These are phyloP conservation scores for Penicillium tannophilum DNA, from an alignment of 495 filamentous ascomycete genomes.

Conservation along the genomic window DNA sequence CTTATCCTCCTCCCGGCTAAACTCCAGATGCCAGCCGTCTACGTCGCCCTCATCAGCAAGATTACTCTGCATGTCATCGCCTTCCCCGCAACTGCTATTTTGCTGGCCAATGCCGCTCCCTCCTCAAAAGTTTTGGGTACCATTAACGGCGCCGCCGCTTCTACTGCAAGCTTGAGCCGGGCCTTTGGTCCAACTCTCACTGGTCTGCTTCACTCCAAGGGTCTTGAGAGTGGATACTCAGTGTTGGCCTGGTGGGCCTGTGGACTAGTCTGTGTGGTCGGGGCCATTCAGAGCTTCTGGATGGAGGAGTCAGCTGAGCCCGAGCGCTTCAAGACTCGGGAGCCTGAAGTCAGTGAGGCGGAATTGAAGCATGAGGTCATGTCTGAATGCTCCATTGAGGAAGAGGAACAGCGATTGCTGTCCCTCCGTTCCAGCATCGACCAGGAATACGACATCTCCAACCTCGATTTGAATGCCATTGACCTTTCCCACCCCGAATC, in stretches of 20 bases:
- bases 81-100: slow-evolving; percentile 82
- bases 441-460: slow-evolving; percentile 35
- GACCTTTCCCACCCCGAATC: slow-evolving; percentile 6
- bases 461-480: slow-evolving; percentile 24
- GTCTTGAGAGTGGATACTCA: slow-evolving; percentile 75
- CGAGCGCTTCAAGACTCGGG: slow-evolving; percentile 26
- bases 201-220: slow-evolving; percentile 79
- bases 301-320: slow-evolving; percentile 47
- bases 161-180: slow-evolving; percentile 81
- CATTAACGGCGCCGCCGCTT: slow-evolving; percentile 92
- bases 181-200: slow-evolving; percentile 88
- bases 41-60: slow-evolving; percentile 78
- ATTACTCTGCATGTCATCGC: slow-evolving; percentile 83
- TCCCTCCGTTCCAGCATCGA: slow-evolving; percentile 47
- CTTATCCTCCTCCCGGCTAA: slow-evolving; percentile 75
- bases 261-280: slow-evolving; percentile 71
- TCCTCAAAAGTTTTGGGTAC: slow-evolving; percentile 78
- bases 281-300: slow-evolving; percentile 62
- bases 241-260: slow-evolving; percentile 93
- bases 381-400: slow-evolving; percentile 28
- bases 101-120: slow-evolving; percentile 82
- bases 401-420: slow-evolving; percentile 46
- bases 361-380: slow-evolving; percentile 31
- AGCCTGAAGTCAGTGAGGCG: slow-evolving; percentile 25
- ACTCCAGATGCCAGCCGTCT: slow-evolving; percentile 72